Conservation (phyloP, 352 stramenopile genomes). For the Blastocystis sp. region DNA sequence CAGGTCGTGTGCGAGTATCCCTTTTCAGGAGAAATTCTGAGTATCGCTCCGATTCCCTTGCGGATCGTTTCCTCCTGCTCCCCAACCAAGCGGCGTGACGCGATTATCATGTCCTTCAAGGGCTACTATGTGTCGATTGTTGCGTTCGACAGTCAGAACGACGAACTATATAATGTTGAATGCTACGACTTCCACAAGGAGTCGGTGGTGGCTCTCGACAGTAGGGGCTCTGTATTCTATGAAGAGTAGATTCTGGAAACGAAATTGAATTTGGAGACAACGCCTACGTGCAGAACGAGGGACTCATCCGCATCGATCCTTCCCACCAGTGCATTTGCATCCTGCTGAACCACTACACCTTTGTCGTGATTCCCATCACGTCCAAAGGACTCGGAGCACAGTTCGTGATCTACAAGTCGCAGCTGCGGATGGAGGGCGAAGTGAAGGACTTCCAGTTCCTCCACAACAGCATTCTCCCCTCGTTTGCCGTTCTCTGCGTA, state of each 20-base stretch:
- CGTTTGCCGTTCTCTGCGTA: constrained; percentile 38
- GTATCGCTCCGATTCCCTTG: constrained; percentile 36
- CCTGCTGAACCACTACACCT: constrained; percentile 43
- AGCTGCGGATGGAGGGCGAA: constrained; percentile 21
- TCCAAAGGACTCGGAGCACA: constrained; percentile 24
- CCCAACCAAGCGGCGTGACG: background rate
- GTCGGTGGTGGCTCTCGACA: constrained; percentile 4
- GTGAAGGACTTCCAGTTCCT: constrained; percentile 60
- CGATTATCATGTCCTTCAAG: constrained; percentile 46
- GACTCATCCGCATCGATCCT: constrained; percentile 56
- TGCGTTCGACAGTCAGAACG: constrained; percentile 35
- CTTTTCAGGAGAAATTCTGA: constrained; percentile 48
- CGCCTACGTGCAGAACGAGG: constrained; percentile 31
- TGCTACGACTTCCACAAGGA: constrained; percentile 54
- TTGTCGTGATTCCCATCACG: constrained; percentile 44
- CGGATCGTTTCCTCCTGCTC: background rate
- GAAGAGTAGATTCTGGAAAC: constrained; percentile 9
- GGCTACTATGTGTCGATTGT: constrained; percentile 52
- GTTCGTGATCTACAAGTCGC: constrained; percentile 51
- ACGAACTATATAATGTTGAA: constrained; percentile 16
- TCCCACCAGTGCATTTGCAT: constrained; percentile 41
- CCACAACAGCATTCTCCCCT: constrained; percentile 40
- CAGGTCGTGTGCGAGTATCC: constrained; percentile 27
- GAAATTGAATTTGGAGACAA: constrained; percentile 61
- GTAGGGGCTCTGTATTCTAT: background rate